Conservation (phyloP, 192 early-diverging fungal species). For the Haplosporangium gracile region DNA sequence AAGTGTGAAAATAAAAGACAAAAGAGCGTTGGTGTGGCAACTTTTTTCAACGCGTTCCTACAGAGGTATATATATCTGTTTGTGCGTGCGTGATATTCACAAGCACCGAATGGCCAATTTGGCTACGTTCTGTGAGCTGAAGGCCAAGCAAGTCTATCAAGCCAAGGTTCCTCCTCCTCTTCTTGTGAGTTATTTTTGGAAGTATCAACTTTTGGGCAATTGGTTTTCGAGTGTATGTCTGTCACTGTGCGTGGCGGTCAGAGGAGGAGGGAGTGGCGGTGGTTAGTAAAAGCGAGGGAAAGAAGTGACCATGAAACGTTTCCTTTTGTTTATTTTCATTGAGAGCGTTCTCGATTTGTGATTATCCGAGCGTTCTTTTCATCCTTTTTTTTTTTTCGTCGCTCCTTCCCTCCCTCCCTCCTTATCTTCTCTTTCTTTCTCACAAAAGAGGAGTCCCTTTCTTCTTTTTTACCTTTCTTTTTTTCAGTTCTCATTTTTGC, state of each 20-base stretch:
- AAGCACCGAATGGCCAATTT: neutral
- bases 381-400: too few species aligned
- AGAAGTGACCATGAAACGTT: neutral
- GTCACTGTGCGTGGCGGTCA: neutral
- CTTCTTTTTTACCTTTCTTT: neutral
- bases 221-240: neutral
- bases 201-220: neutral
- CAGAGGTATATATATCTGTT: too few species aligned
- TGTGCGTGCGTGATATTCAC: neutral
- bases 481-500: neutral
- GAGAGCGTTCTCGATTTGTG: neutral
- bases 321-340: neutral
- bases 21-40: neutral
- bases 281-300: neutral
- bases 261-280: neutral
- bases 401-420: too few species aligned
- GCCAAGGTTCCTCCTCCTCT: neutral
- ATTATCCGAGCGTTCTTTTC: neutral
- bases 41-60: neutral
- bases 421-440: too few species aligned
- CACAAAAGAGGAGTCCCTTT: neutral
- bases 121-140: too few species aligned
- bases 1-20: neutral
- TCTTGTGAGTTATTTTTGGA: neutral
- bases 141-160: neutral